Base-by-base conservation (phyloP, 768 basidiomycete species). In the Tricholoma matsutake region DNA sequence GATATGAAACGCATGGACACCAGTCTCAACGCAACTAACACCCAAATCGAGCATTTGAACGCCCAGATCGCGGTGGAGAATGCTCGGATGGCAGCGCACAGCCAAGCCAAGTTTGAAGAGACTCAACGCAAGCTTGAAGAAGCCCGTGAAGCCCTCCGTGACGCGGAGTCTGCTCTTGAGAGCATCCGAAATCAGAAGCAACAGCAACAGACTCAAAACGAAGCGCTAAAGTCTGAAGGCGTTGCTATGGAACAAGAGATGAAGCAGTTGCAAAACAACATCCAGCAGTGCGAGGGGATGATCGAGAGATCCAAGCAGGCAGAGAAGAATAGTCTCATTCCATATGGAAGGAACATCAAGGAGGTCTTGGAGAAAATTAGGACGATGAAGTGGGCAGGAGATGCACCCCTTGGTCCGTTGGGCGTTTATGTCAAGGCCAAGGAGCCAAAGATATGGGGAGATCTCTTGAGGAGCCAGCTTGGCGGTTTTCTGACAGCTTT, bases 361-460 rank as follows among this genome's bases (percentile, higher is more conserved):
- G 66, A 65, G 0, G 79, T 93, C 7, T 66, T 91, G 47, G 78
- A 78, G 9, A 75, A 72, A 41, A 86, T 95, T 57, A 69, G 73
- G 47, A 67, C 65, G 29, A 76, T 73, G 70, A 74, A 59, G 5
- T 94, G 92, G 93, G 62, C 75, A 28, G 92, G 92, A 3, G 80
- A 86, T 51, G 68, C 67, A 18, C 91, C 91, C 0, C 72, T 92
- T 34, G 92, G 92, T 0, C 96, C 96, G 0, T 76, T 98, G 25
- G 96, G 96, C 0, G 63, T 82, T 54, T 81, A 85, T 69, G 88
- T 98, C 67, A 89, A 86, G 66, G 83, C 93, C 37, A 83, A 79
- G 65, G 90, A 96, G 54, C 75, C 79, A 2, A 67, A 76, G 61
- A 74, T 68, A 32, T 98, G 91, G 84, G 86, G 84, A 0, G 75